phyloP scores from a whole-genome alignment of 768 basidiomycete species.

The Phaeotremella fagi region DNA sequence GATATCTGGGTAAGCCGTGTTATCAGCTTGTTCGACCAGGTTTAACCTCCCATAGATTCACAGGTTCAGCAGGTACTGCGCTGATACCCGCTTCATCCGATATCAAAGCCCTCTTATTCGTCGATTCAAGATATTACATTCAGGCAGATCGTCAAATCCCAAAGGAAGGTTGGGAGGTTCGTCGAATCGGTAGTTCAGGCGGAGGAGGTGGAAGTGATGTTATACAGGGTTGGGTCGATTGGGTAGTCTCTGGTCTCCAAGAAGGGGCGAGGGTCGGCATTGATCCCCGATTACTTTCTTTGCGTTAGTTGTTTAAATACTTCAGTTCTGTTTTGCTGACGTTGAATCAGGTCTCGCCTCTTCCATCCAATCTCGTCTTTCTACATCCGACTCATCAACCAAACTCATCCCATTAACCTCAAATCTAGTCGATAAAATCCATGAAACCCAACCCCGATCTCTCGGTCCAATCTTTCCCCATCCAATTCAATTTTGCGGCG shows the following conservation, averaged over 20 bases:
- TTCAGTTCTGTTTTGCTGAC: not conserved
- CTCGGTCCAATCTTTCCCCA: slow-evolving; percentile 53
- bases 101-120: slow-evolving; percentile 32
- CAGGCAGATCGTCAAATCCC: slow-evolving; percentile 40
- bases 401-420: slow-evolving; percentile 21
- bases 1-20: slow-evolving; percentile 27
- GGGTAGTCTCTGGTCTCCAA: slow-evolving; percentile 24
- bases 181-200: slow-evolving; percentile 19
- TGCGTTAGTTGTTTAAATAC: slow-evolving; percentile 7
- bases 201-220: slow-evolving; percentile 18
- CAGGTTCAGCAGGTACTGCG: slow-evolving; percentile 43
- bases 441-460: slow-evolving; percentile 56
- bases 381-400: slow-evolving; percentile 15
- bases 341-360: slow-evolving; percentile 7
- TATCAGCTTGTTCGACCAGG: not conserved
- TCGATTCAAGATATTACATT: slow-evolving; percentile 46
- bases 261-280: slow-evolving; percentile 39
- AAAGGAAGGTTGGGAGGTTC: slow-evolving; percentile 30
- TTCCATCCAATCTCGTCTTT: slow-evolving; percentile 12
- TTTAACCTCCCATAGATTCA: slow-evolving; percentile 22
- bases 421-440: slow-evolving; percentile 40
- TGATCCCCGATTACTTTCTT: slow-evolving; percentile 39
- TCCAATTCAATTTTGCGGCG: slow-evolving; percentile 59
- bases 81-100: slow-evolving; percentile 21
- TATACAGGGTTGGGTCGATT: slow-evolving; percentile 28